Evolutionary conservation across 1,139 yeast species (phyloP), one percentile per base, ranked within the genome.

Genomic region (Citeromyces siamensis): DNA sequence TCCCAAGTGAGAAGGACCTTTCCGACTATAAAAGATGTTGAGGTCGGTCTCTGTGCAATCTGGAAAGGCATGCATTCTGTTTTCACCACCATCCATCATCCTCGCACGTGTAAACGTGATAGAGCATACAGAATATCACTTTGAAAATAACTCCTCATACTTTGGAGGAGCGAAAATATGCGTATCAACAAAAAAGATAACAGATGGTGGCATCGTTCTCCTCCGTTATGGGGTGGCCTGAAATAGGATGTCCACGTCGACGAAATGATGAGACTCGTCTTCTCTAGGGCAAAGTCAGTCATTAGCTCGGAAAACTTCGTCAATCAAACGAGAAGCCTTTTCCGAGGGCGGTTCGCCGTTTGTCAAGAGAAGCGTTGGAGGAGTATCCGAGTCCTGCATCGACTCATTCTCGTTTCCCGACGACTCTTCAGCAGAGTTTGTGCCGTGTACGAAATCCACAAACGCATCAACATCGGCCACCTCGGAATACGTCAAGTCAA

Each of bases 401-500:
- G 10, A 12, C 8, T 23, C 8, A 23, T 5, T 14, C 28, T 23
- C 28, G 13, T 23, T 14, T 23, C 28, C 13, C 14, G 14, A 23
- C 28, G n/a, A n/a, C n/a, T n/a, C n/a, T n/a, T n/a, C n/a, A n/a
- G n/a, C n/a, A n/a, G n/a, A n/a, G n/a, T n/a, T n/a, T n/a, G n/a
- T n/a, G n/a, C 28, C 28, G 13, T 23, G 5, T 8, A 23, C 28
- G 13, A 23, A 23, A 8, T 5, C 28, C 5, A 23, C 8, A 23
- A 23, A 23, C 28, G 28, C 28, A 23, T 23, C 28, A 5, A 23
- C 28, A 8, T 23, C 28, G 10, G 28, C 28, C 28, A 23, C 28
- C 13, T 23, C 28, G 14, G 28, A 23, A 14, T 14, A 23, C 28
- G 28, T 23, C 14, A 23, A 14, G 13, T 23, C 28, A 8, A 12